Conservation (phyloP, 1,139 yeast species). For the Saccharomycopsis phalli region DNA sequence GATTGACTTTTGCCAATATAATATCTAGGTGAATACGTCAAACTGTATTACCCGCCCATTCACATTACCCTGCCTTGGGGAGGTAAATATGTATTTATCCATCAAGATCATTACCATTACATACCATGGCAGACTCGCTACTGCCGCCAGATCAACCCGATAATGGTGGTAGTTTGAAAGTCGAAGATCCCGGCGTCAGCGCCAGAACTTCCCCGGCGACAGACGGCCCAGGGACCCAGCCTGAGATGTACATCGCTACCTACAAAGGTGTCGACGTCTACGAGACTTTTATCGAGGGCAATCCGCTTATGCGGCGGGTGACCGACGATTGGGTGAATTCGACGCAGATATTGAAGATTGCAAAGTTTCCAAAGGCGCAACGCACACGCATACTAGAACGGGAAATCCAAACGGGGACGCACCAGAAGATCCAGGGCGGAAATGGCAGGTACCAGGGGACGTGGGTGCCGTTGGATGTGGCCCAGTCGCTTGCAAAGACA, state of each 20-base stretch:
- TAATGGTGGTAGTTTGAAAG: too few species aligned
- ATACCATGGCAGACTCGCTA: too few species aligned
- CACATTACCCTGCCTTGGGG: too few species aligned
- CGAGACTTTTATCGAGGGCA: slow-evolving; percentile 60
- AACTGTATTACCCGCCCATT: too few species aligned
- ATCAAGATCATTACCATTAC: too few species aligned
- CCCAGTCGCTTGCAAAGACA: slow-evolving; percentile 15
- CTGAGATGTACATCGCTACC: slow-evolving; percentile 44
- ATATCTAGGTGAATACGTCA: too few species aligned
- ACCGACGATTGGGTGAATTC: slow-evolving; percentile 85
- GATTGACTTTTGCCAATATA: too few species aligned
- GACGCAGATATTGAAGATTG: slow-evolving; percentile 86
- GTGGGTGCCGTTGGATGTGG: slow-evolving; percentile 67
- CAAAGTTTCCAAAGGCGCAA: slow-evolving; percentile 78
- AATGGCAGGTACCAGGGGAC: slow-evolving; percentile 95
- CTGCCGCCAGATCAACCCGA: too few species aligned
- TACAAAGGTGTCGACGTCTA: slow-evolving; percentile 62
- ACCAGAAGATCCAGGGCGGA: slow-evolving; percentile 94
- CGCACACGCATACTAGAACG: slow-evolving; percentile 60
- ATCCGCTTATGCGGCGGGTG: slow-evolving; percentile 75
- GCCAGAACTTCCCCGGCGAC: background rate
- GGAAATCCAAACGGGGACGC: slow-evolving; percentile 77
- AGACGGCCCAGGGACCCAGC: background rate
- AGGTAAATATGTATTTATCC: too few species aligned
- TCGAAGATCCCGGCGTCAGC: background rate